phyloP scores from a whole-genome alignment of 140 eudicot species.

The Erigeron philadelphicus region DNA sequence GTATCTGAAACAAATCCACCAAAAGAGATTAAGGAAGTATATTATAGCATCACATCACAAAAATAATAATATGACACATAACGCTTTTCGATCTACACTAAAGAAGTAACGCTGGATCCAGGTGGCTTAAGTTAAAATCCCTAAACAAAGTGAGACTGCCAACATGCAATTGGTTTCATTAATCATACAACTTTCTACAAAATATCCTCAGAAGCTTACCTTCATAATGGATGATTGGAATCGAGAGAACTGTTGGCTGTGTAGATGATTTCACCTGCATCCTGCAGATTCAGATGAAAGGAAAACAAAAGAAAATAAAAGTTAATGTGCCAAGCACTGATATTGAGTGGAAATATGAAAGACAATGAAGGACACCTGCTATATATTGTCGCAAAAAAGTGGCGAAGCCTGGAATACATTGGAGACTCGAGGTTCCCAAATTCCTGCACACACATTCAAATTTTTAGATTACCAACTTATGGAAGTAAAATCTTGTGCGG shows the following conservation, averaged over 20 bases:
- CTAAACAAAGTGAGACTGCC: too few relatives aligned
- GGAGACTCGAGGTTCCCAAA: conserved; percentile 95
- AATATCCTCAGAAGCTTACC: conserved; percentile 41
- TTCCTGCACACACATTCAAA: conserved; percentile 50
- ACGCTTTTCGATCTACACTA: background rate
- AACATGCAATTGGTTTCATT: too few relatives aligned
- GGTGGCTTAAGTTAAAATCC: background rate
- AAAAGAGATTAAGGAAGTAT: background rate
- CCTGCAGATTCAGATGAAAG: conserved; percentile 40
- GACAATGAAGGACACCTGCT: conserved; percentile 50
- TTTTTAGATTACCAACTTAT: conserved; percentile 16
- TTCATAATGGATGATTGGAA: conserved; percentile 77
- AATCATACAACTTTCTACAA: too few relatives aligned
- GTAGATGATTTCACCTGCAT: conserved; percentile 84
- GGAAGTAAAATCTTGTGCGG: background rate
- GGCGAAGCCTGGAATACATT: conserved; percentile 80
- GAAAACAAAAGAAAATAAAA: background rate
- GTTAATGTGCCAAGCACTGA: conserved; percentile 1
- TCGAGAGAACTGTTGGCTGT: conserved; percentile 79
- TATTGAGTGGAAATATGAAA: background rate
- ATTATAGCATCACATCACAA: conserved; percentile 12
- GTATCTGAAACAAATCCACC: conserved; percentile 50
- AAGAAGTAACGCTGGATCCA: background rate
- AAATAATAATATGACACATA: conserved; percentile 6
- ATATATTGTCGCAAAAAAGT: conserved; percentile 79